phyloP scores from a whole-genome alignment of 2,329 filamentous ascomycete genomes.

The Thelonectria rubi region DNA sequence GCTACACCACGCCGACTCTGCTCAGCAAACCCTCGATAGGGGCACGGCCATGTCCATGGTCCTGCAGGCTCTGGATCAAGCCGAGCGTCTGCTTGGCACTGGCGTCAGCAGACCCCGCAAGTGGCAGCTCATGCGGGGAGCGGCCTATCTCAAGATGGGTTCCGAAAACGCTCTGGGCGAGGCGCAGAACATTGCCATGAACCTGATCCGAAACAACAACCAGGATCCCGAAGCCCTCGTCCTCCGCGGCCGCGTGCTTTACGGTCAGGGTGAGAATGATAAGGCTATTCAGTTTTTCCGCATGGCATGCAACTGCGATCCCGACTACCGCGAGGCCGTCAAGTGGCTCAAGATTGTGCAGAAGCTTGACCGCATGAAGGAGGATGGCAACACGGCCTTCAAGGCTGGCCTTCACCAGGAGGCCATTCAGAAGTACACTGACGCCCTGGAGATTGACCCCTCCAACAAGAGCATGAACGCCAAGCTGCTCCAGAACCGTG shows the following conservation, averaged over 20 bases:
- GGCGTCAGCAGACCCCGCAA: slow-evolving; percentile 85
- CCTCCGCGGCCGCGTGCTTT: slow-evolving; percentile 85
- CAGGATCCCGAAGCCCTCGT: slow-evolving; percentile 95
- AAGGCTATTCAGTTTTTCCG: slow-evolving; percentile 94
- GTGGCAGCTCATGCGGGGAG: slow-evolving; percentile 92
- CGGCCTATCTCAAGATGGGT: slow-evolving; percentile 93
- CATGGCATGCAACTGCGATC: slow-evolving; percentile 88
- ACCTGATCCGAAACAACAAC: slow-evolving; percentile 82
- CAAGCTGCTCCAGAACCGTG: slow-evolving; percentile 93
- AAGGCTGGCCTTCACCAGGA: slow-evolving; percentile 82
- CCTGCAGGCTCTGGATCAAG: slow-evolving; percentile 89
- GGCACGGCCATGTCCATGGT: slow-evolving; percentile 90
- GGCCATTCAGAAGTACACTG: slow-evolving; percentile 85
- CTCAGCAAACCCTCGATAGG: slow-evolving; percentile 77
- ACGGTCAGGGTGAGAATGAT: slow-evolving; percentile 92
- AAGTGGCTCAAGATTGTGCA: slow-evolving; percentile 91
- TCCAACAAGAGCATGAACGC: slow-evolving; percentile 91
- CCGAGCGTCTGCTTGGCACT: slow-evolving; percentile 79
- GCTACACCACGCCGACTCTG: slow-evolving; percentile 81
- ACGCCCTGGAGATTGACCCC: slow-evolving; percentile 86
- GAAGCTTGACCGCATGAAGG: slow-evolving; percentile 92
- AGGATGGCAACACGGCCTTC: slow-evolving; percentile 90
- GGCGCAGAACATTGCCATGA: slow-evolving; percentile 92
- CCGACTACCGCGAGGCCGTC: slow-evolving; percentile 87
- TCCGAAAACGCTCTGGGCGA: slow-evolving; percentile 89